Evolutionary conservation across 23 red algal species (phyloP).

Genomic region (Gracilariopsis chorda): DNA sequence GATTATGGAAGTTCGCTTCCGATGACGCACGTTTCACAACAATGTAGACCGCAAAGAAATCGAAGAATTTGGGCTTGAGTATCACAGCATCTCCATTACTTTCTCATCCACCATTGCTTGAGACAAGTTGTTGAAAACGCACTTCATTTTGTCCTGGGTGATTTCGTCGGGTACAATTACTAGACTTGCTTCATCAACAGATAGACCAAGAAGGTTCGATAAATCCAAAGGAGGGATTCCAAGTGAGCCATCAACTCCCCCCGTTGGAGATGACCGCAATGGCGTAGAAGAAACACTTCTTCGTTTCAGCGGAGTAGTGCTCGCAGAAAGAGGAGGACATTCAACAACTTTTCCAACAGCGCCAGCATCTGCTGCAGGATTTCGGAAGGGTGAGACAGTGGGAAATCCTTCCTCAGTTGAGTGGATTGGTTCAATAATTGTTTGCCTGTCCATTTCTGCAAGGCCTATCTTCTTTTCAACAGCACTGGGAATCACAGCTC

Average conservation of each 20-base stretch:
- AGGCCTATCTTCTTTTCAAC: constrained; percentile 29
- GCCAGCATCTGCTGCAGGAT: constrained; percentile 26
- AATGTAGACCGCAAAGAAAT: constrained; percentile 90
- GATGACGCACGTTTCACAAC: constrained; percentile 94
- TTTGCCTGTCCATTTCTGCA: neutral
- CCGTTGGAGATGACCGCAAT: constrained; percentile 18
- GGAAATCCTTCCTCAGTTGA: neutral
- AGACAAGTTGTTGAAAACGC: constrained; percentile 97
- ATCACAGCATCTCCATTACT: constrained; percentile 72
- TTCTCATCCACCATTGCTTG: constrained; percentile 79
- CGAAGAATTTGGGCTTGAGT: constrained; percentile 36
- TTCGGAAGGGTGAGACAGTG: neutral
- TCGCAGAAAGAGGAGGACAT: constrained; percentile 14
- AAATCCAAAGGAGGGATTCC: constrained; percentile 41
- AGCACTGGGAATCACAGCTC: constrained; percentile 12
- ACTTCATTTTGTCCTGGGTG: constrained; percentile 90
- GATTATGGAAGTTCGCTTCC: constrained; percentile 89
- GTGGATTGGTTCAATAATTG: constrained; percentile 15
- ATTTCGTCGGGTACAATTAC: constrained; percentile 66
- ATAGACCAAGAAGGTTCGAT: constrained; percentile 31
- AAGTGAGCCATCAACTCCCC: constrained; percentile 6
- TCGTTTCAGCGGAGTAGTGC: constrained; percentile 23
- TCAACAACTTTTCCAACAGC: neutral
- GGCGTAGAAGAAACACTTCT: neutral
- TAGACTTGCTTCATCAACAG: constrained; percentile 34